A percentile compares a stretch with the other conserved stretches of the same genome.
These are phyloP conservation scores for Alternaria burnsii DNA, from an alignment of 2,329 filamentous ascomycete species.

Conservation along the genomic window DNA sequence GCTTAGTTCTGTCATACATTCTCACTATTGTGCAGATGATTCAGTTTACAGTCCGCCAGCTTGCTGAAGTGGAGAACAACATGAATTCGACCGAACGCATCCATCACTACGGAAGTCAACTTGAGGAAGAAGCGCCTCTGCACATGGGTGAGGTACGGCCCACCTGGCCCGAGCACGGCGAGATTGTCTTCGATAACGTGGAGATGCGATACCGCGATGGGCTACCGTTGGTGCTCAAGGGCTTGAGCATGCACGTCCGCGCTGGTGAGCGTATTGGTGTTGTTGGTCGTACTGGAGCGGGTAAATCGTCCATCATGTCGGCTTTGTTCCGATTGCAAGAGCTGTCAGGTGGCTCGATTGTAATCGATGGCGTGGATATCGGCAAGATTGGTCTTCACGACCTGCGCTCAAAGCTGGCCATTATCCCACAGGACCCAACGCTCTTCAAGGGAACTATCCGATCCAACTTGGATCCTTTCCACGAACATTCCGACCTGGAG, in stretches of 20 bases:
- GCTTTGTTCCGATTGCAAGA: slow-evolving; percentile 76
- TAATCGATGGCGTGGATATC: slow-evolving; percentile 65
- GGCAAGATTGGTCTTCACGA: slow-evolving; percentile 77
- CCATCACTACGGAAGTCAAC: slow-evolving; percentile 84
- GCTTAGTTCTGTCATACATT: slow-evolving; percentile 91
- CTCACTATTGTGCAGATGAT: slow-evolving; percentile 93
- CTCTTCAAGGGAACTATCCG: slow-evolving; percentile 83
- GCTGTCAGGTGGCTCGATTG: slow-evolving; percentile 57
- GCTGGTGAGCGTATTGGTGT: slow-evolving; percentile 83
- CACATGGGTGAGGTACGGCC: slow-evolving; percentile 75
- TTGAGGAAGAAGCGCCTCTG: slow-evolving; percentile 89
- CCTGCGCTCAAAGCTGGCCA: slow-evolving; percentile 77
- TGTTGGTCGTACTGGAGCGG: slow-evolving; percentile 82
- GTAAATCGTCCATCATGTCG: slow-evolving; percentile 85
- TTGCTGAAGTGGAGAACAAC: slow-evolving; percentile 95
- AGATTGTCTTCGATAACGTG: slow-evolving; percentile 63
- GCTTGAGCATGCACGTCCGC: slow-evolving; percentile 70
- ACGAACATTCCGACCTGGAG: slow-evolving; percentile 78
- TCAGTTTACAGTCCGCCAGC: slow-evolving; percentile 91
- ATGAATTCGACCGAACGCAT: slow-evolving; percentile 97
- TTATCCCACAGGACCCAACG: slow-evolving; percentile 86
- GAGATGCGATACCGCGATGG: slow-evolving; percentile 62
- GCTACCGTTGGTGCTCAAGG: slow-evolving; percentile 59
- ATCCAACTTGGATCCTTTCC: slow-evolving; percentile 81
- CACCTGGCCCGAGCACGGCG: slow-evolving; percentile 86